Conservation (phyloP, 305 asterid species). For the Coffea humblotiana region DNA sequence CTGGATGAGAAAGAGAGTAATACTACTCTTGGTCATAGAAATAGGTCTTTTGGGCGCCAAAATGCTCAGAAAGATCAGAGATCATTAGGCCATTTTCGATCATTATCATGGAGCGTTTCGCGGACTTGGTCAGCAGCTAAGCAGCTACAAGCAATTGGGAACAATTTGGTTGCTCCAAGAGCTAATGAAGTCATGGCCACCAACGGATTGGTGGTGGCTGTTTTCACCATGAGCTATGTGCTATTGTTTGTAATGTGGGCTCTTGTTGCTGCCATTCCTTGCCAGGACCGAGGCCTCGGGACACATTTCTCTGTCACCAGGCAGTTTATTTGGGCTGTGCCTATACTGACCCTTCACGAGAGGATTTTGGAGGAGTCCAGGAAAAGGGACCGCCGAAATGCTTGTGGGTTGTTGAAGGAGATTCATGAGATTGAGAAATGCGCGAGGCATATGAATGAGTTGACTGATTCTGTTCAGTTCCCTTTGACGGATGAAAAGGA, state of each 20-base stretch:
- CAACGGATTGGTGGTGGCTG: constrained; percentile 57
- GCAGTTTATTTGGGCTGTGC: constrained; percentile 61
- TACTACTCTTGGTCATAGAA: constrained; percentile 47
- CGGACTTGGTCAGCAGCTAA: constrained; percentile 86
- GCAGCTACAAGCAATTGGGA: constrained; percentile 81
- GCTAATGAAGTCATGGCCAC: constrained; percentile 57
- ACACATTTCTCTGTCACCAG: constrained; percentile 50
- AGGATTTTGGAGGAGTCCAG: constrained; percentile 80
- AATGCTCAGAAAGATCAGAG: constrained; percentile 40
- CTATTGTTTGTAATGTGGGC: constrained; percentile 85
- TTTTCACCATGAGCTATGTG: constrained; percentile 80
- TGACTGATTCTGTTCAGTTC: constrained; percentile 53
- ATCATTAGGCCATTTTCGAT: constrained; percentile 58
- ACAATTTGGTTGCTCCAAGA: constrained; percentile 52
- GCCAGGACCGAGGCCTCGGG: constrained; percentile 90
- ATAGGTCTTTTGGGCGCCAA: constrained; percentile 72
- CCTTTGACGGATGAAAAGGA: constrained; percentile 69
- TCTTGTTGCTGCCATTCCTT: constrained; percentile 93
- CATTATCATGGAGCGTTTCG: constrained; percentile 89
- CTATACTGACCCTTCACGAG: constrained; percentile 67
- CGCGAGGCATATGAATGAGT: constrained; percentile 51
- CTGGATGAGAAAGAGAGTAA: constrained; percentile 63
- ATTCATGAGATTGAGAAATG: constrained; percentile 72
- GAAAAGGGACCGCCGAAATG: constrained; percentile 64
- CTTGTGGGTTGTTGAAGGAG: constrained; percentile 85